Percentiles rank a stretch among this genome's conserved stretches.
Conservation (phyloP, 305 asterid species). For the Solanum hybrid region DNA sequence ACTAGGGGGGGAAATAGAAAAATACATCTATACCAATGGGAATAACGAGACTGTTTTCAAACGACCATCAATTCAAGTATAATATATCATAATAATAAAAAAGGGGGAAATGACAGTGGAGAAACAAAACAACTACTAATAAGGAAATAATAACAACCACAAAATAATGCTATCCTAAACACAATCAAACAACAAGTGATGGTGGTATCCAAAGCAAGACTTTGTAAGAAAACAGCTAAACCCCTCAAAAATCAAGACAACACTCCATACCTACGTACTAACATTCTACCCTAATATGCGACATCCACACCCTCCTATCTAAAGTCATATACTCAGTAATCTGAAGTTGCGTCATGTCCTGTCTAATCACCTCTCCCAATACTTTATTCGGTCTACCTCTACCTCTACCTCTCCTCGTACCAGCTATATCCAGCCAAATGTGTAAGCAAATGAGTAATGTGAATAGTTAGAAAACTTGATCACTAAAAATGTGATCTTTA, state of each 20-base stretch:
- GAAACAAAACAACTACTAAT: not conserved
- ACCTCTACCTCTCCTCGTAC: not conserved
- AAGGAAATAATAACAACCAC: not conserved
- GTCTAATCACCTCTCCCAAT: not conserved
- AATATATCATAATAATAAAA: not conserved
- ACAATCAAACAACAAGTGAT: not conserved
- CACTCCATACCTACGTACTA: not conserved
- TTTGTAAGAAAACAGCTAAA: not conserved
- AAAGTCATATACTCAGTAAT: accelerated
- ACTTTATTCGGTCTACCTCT: not conserved
- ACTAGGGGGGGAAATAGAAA: not conserved
- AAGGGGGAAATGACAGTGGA: not conserved
- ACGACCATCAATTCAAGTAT: not conserved
- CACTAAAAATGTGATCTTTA: constrained; percentile 5
- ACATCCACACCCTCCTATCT: not conserved
- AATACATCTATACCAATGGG: not conserved
- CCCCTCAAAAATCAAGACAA: not conserved
- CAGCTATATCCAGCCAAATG: not conserved
- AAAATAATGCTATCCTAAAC: not conserved
- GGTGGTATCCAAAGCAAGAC: not conserved
- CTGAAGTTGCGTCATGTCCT: not conserved
- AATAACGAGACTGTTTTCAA: no score
- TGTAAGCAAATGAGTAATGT: constrained; percentile 11
- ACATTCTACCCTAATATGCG: not conserved
- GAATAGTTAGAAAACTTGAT: not conserved